phyloP scores from a whole-genome alignment of 164 flowering plant species.

The Vitis cinerea region DNA sequence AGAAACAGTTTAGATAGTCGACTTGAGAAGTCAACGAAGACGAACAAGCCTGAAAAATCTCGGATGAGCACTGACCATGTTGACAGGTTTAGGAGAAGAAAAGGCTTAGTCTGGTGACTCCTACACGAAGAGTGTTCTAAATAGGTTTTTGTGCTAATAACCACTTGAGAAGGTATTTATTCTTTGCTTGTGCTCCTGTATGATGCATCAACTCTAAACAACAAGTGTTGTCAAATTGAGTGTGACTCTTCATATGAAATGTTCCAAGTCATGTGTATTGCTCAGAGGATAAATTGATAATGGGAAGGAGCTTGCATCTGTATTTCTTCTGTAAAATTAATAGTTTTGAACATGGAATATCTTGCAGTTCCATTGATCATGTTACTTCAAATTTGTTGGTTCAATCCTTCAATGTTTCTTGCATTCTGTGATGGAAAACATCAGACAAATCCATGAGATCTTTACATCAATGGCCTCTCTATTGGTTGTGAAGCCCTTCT shows the following conservation, averaged over 20 bases:
- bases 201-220: neutral
- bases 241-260: constrained; percentile 10
- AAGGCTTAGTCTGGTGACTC: constrained; percentile 57
- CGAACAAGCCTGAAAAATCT: constrained; percentile 71
- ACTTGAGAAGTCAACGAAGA: constrained; percentile 76
- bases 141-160: constrained; percentile 8
- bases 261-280: constrained; percentile 11
- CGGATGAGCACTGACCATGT: constrained; percentile 82
- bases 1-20: constrained; percentile 85
- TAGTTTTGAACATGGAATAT: neutral
- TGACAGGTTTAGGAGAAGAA: constrained; percentile 66
- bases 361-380: too few relatives aligned
- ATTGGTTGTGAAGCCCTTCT: too few relatives aligned
- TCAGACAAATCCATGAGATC: too few relatives aligned
- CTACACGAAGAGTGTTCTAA: constrained; percentile 2
- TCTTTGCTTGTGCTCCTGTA: constrained; percentile 2
- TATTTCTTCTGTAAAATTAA: constrained; percentile 16
- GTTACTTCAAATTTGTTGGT: too few relatives aligned
- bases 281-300: neutral
- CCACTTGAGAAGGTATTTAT: constrained; percentile 2
- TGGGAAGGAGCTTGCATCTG: constrained; percentile 1
- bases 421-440: too few relatives aligned
- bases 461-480: too few relatives aligned
- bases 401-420: too few relatives aligned
- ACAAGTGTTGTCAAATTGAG: constrained; percentile 5